Conservation (phyloP, 2,329 filamentous ascomycete genomes). For the Alternaria conjuncta region DNA sequence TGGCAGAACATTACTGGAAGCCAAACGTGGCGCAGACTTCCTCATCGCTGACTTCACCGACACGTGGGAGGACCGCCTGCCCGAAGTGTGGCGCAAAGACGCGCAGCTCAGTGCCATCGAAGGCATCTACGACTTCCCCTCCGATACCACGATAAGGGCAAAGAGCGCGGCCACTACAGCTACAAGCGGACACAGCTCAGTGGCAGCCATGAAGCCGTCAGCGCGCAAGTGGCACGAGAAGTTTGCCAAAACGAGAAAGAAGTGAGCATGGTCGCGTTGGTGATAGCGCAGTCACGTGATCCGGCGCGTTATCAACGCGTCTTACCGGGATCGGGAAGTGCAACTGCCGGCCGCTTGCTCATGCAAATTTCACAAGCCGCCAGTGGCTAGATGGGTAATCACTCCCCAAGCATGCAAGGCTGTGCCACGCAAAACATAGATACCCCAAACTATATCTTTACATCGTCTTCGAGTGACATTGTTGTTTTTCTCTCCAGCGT, state of each 20-base stretch:
- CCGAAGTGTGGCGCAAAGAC: conserved; percentile 46
- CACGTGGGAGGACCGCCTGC: conserved; percentile 46
- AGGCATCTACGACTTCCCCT: conserved; percentile 40
- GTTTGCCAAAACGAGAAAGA: conserved; percentile 44
- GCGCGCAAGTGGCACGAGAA: conserved; percentile 51
- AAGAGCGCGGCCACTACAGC: conserved; percentile 22
- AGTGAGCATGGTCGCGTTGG: conserved; percentile 14
- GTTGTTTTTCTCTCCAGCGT: background rate
- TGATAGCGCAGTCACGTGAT: conserved; percentile 10
- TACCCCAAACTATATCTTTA: background rate
- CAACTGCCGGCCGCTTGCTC: conserved; percentile 24
- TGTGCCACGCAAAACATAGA: conserved; percentile 12
- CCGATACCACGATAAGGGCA: conserved; percentile 39
- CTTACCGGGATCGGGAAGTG: conserved; percentile 11
- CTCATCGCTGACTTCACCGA: conserved; percentile 46
- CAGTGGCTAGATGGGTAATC: conserved; percentile 28
- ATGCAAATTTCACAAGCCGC: conserved; percentile 20
- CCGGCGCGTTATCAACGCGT: conserved; percentile 8
- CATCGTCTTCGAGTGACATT: background rate
- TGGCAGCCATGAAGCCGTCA: conserved; percentile 30
- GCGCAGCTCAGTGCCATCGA: conserved; percentile 42
- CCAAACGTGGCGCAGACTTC: conserved; percentile 31
- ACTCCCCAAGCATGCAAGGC: conserved; percentile 2
- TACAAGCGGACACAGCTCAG: conserved; percentile 5
- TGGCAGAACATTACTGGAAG: conserved; percentile 40